Conservation (phyloP, 2,329 filamentous ascomycete species). For the Apiospora saccharicola region DNA sequence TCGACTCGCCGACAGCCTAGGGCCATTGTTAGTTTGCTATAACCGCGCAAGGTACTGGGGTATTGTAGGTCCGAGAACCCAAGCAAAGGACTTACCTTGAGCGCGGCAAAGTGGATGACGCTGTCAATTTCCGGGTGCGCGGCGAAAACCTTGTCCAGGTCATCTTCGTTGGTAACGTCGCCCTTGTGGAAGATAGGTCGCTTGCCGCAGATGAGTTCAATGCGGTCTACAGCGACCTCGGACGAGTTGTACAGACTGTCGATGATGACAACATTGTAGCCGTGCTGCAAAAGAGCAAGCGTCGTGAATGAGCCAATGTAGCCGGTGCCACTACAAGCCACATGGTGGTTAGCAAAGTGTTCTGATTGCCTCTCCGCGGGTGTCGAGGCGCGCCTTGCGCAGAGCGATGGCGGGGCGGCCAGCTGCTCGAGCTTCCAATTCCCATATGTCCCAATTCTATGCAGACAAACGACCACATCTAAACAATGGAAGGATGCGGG, state of each 20-base stretch:
- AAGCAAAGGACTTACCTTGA: conserved; percentile 71
- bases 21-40: conserved; percentile 30
- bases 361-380: background rate
- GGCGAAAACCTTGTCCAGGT: conserved; percentile 84
- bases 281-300: conserved; percentile 89
- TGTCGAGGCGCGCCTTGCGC: background rate
- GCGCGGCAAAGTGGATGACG: conserved; percentile 97
- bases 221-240: conserved; percentile 88
- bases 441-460: background rate
- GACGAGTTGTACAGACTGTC: conserved; percentile 99
- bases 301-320: conserved; percentile 99
- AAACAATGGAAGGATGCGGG: conserved; percentile 7
- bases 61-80: conserved; percentile 3
- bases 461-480: background rate
- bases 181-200: conserved; percentile 83
- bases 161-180: conserved; percentile 87
- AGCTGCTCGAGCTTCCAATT: background rate
- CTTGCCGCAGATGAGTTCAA: conserved; percentile 91
- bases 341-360: conserved; percentile 26
- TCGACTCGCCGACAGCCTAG: conserved; percentile 96
- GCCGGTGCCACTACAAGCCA: conserved; percentile 80
- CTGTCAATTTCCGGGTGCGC: conserved; percentile 94
- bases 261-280: conserved; percentile 95
- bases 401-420: conserved; percentile 15
- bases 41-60: conserved; percentile 17